Evolutionary conservation across 2,329 filamentous ascomycete genomes (phyloP), one percentile per base, ranked within the genome.

Genomic region (Cucurbitaria berberidis): DNA sequence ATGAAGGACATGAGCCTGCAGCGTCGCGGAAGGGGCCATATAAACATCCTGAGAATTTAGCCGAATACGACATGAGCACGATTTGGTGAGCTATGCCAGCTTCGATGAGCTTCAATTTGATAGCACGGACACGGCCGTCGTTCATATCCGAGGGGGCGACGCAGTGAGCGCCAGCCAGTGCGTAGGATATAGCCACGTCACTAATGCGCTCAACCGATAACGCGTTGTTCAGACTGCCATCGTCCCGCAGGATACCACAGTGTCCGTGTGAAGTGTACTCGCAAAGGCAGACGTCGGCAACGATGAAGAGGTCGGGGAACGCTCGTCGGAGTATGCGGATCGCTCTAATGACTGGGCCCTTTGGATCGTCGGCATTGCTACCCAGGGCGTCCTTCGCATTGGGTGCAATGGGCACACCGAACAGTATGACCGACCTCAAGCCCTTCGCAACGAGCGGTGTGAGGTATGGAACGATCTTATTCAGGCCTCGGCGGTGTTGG

Each of bases 81-180:
- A 93, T 89, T 73, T 89, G 88, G 80, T 99, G 95, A 6, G 93
- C 89, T 65, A 98, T 90, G 48, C 93, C 93, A 53, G 92, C 88
- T 76, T 98, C 93, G 53, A 98, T 98, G 58, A 99, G 82, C 81
- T 97, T 98, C 48, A 97, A 84, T 82, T 99, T 99, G 76, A 99
- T 99, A 57, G 93, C 93, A 53, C 93, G 90, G 69, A 99, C 96
- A 61, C 95, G 89, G 24, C 95, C 95, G 74, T 99, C 95, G 74
- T 98, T 99, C 95, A 99, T 99, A 76, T 99, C 95, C 1, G 91
- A 96, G 1, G 95, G 95, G 0, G 95, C 95, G 24, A 99, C 92
- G 74, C 93, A 98, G 77, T 99, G 95, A 0, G 93, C 95, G 51
- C 95, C 95, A 15, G 95, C 95, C 69, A 89, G 84, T n/a, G 95